phyloP scores from a whole-genome alignment of 805 yeast genomes.

The Clavispora fructus region DNA sequence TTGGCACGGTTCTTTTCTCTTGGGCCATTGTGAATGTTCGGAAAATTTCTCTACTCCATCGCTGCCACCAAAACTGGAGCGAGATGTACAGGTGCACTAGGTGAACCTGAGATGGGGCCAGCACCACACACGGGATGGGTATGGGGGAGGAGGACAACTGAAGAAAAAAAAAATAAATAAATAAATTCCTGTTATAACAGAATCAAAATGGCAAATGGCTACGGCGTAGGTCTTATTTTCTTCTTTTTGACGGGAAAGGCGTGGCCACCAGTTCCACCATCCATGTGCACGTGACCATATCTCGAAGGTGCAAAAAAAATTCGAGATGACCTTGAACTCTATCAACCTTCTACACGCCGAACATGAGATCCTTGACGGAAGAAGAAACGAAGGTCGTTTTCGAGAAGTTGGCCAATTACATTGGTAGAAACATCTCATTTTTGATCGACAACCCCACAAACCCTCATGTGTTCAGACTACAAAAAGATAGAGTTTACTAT shows the following conservation, averaged over 20 bases:
- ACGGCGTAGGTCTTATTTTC: too few relatives aligned
- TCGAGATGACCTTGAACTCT: not conserved
- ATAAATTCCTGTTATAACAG: too few relatives aligned
- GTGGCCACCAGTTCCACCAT: not conserved
- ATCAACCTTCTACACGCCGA: not conserved
- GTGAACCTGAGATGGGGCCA: too few relatives aligned
- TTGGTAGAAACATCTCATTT: constrained; percentile 90
- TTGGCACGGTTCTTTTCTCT: constrained; percentile 8
- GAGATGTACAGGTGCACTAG: not conserved
- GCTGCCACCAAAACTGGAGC: not conserved
- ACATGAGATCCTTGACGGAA: constrained; percentile 92
- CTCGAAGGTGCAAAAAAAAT: constrained; percentile 5
- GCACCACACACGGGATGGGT: too few relatives aligned
- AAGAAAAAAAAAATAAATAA: too few relatives aligned
- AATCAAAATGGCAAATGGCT: too few relatives aligned
- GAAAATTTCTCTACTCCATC: not conserved
- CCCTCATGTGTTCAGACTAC: constrained; percentile 92
- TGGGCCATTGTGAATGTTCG: constrained; percentile 5
- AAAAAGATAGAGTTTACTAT: constrained; percentile 94
- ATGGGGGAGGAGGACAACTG: too few relatives aligned
- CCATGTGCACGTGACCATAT: constrained; percentile 7
- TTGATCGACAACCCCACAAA: constrained; percentile 80
- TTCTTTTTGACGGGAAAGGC: not conserved
- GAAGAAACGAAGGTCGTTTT: constrained; percentile 95
- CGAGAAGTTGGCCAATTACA: constrained; percentile 92